phyloP scores from a whole-genome alignment of 2,329 filamentous ascomycete species.

The Xylariomycetidae sp. region DNA sequence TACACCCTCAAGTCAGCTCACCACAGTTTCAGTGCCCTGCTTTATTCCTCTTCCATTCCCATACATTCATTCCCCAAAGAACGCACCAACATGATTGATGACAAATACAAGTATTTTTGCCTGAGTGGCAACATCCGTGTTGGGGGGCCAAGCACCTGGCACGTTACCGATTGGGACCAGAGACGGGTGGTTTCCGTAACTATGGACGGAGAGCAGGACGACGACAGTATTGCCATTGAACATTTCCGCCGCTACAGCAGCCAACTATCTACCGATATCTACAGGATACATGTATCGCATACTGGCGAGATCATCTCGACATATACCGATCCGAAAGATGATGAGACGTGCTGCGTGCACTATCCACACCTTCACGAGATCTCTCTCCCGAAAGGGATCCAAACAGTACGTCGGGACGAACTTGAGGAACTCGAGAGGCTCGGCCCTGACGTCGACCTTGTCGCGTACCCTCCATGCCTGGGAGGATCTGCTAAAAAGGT shows the following conservation, averaged over 20 bases:
- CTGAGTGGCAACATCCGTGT: constrained; percentile 9
- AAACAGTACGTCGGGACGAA: constrained; percentile 15
- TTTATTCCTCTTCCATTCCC: not conserved
- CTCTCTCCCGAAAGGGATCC: constrained; percentile 11
- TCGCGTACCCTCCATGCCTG: constrained; percentile 15
- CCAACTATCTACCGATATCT: constrained; percentile 9
- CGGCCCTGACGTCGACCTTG: constrained; percentile 22
- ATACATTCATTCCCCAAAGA: not conserved
- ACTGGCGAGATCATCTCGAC: constrained; percentile 17
- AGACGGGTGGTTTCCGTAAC: constrained; percentile 23
- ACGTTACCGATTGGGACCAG: constrained; percentile 25
- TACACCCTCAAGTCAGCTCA: not conserved
- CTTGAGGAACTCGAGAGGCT: constrained; percentile 27
- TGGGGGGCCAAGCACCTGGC: constrained; percentile 23
- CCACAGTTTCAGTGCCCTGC: not conserved
- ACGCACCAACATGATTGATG: constrained; percentile 8
- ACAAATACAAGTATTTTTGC: constrained; percentile 10
- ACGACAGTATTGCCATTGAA: constrained; percentile 19
- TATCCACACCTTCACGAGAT: constrained; percentile 18
- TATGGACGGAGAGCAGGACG: constrained; percentile 24
- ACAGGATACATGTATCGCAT: constrained; percentile 18
- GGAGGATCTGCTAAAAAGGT: constrained; percentile 3
- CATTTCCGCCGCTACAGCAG: constrained; percentile 14
- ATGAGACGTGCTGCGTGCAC: constrained; percentile 20
- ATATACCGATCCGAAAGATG: constrained; percentile 21